Conservation (phyloP, 257 asterid species). For the Nicotiana knightiana region DNA sequence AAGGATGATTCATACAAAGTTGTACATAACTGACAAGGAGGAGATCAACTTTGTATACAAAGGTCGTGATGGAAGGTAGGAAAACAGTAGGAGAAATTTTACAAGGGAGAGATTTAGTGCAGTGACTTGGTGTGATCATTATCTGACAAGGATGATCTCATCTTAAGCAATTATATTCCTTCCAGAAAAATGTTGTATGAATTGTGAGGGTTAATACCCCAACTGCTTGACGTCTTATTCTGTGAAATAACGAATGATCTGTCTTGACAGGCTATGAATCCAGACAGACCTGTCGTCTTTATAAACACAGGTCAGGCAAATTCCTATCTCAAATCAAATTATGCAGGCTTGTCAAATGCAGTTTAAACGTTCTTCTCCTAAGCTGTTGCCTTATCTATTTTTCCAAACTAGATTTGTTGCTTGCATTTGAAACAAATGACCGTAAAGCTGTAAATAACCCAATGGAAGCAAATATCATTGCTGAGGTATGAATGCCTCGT, state of each 20-base stretch:
- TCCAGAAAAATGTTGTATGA: not conserved
- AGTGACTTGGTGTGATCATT: not conserved
- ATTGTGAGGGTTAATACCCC: not conserved
- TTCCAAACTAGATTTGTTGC: slow-evolving; percentile 52
- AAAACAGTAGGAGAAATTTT: not conserved
- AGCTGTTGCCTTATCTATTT: slow-evolving; percentile 4
- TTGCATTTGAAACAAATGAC: slow-evolving; percentile 64
- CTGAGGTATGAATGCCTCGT: slow-evolving; percentile 43
- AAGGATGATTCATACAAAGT: not conserved
- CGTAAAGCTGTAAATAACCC: slow-evolving; percentile 70
- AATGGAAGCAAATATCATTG: slow-evolving; percentile 67
- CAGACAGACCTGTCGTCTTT: slow-evolving; percentile 71
- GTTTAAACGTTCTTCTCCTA: slow-evolving; percentile 7
- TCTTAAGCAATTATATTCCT: not conserved
- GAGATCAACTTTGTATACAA: not conserved
- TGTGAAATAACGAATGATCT: slow-evolving; percentile 14
- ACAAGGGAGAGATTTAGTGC: not conserved
- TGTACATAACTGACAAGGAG: not conserved
- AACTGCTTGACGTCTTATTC: not conserved
- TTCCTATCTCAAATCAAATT: slow-evolving; percentile 11
- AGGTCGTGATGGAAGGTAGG: not conserved
- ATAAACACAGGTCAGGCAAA: slow-evolving; percentile 66
- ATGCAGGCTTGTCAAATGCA: not conserved
- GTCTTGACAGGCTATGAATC: slow-evolving; percentile 60
- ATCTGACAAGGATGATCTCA: not conserved